Evolutionary conservation across 305 asterid species (phyloP), one percentile per base, ranked within the genome.

Genomic region (Solanum hybrid): DNA sequence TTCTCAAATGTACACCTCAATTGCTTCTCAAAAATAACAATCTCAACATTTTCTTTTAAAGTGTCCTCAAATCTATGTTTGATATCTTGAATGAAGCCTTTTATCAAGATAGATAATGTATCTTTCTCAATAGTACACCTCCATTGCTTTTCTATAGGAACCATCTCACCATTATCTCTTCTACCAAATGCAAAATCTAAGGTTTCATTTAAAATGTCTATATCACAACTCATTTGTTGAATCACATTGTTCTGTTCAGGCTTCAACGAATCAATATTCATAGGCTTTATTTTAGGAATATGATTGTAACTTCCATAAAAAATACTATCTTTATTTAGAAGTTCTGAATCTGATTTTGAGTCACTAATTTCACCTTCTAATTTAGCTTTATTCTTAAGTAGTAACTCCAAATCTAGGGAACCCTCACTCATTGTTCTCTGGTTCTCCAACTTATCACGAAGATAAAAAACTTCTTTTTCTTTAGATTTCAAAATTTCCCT

Each of bases 71-170:
- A 76, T 84, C 79, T 80, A 32, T 64, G 79, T 71, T 46, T 90
- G 31, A 94, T 91, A 73, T 95, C 92, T 13, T 79, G 78, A 11
- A 92, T 79, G 88, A 94, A 96, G 11, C 96, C 96, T 89, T 88
- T 93, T 69, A 92, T 66, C 88, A 92, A 42, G 89, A 94, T 46
- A 7, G 89, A 89, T 89, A 94, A 90, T 26, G 91, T 88, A 81
- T 94, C 98, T 85, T 90, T 95, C 94, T 97, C 98, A 6, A 97
- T 87, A 3, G 36, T 80, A 89, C 93, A 91, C 90, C 91, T 93
- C 98, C 98, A 96, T 86, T 94, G 92, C 89, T 93, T 96, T 93
- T 96, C 98, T 85, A 93, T 56, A 5, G 96, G 97, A 88, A 93
- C 90, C 38, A 89, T 89, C 92, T 94, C 96, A 10, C 88, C 92